phyloP scores from a whole-genome alignment of 2,329 filamentous ascomycete genomes.

The Fusarium oligoseptatum region DNA sequence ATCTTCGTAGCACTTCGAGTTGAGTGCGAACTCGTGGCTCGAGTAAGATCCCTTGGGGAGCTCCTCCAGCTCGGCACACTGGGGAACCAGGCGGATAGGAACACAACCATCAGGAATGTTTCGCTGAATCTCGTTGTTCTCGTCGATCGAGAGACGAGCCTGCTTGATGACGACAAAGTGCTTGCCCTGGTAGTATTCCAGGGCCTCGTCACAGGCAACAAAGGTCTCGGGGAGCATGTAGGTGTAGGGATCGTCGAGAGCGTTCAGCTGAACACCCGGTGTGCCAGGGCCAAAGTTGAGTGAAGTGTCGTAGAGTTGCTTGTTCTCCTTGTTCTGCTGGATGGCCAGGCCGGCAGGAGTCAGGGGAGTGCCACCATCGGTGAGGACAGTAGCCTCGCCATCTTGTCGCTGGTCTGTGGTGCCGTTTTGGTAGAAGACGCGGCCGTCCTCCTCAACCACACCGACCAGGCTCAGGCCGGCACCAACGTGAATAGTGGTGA shows the following conservation, averaged over 20 bases:
- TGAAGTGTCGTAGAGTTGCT: slow-evolving; percentile 47
- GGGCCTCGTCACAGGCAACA: slow-evolving; percentile 57
- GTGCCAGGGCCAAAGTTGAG: slow-evolving; percentile 55
- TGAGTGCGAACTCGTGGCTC: slow-evolving; percentile 56
- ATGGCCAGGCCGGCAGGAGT: slow-evolving; percentile 55
- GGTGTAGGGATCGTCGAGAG: slow-evolving; percentile 41
- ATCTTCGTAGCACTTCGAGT: slow-evolving; percentile 57
- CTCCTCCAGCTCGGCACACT: slow-evolving; percentile 56
- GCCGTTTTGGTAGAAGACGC: slow-evolving; percentile 64
- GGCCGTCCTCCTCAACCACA: slow-evolving; percentile 44
- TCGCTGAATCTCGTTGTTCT: slow-evolving; percentile 38
- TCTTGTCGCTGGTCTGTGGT: slow-evolving; percentile 53
- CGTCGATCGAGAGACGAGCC: slow-evolving; percentile 46
- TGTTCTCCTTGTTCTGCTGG: slow-evolving; percentile 46
- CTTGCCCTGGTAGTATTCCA: slow-evolving; percentile 57
- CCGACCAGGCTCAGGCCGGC: slow-evolving; percentile 57
- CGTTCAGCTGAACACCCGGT: slow-evolving; percentile 50
- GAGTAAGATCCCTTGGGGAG: slow-evolving; percentile 52
- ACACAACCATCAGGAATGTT: slow-evolving; percentile 55
- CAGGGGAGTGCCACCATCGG: slow-evolving; percentile 56
- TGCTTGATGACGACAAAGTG: slow-evolving; percentile 57
- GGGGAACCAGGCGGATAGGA: slow-evolving; percentile 57
- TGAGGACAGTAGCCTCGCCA: slow-evolving; percentile 53
- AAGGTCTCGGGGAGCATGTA: slow-evolving; percentile 53
- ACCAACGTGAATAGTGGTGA: slow-evolving; percentile 59